Evolutionary conservation across 345 rosid genomes (phyloP).

Genomic region (Kernera saxatilis): DNA sequence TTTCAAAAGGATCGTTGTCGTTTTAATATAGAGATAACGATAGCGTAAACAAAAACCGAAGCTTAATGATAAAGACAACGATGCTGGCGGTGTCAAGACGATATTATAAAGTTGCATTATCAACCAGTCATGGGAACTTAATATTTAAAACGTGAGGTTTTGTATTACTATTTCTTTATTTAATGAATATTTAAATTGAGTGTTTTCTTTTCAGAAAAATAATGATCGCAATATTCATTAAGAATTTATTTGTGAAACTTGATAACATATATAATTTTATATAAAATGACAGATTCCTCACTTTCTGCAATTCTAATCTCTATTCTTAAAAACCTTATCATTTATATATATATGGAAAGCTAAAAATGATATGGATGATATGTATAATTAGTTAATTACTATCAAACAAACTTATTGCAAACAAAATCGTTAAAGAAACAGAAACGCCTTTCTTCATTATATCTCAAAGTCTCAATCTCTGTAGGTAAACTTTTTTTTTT

Average conservation of each 20-base stretch:
- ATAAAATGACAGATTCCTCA: no score
- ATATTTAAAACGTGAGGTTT: background rate
- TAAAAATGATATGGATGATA: no score
- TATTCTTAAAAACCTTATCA: no score
- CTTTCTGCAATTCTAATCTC: no score
- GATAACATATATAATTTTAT: no score
- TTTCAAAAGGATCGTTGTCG: slow-evolving; percentile 25
- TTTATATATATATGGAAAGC: no score
- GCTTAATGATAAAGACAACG: slow-evolving; percentile 27
- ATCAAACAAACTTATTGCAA: background rate
- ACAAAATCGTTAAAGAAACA: background rate
- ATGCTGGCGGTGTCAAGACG: slow-evolving; percentile 13
- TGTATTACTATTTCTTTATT: background rate
- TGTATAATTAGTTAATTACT: no score
- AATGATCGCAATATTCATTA: background rate
- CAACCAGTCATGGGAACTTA: background rate
- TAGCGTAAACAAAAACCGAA: slow-evolving; percentile 14
- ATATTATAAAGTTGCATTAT: slow-evolving; percentile 16
- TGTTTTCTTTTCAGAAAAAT: no score
- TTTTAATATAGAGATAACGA: slow-evolving; percentile 8
- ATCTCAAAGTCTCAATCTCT: slow-evolving; percentile 5
- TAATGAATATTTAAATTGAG: background rate
- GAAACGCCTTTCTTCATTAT: background rate
- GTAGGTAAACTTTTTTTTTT: background rate
- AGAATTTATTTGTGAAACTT: background rate